Evolutionary conservation across 75 land plant genomes (phyloP), one percentile per base, ranked within the genome.

Genomic region (Chamaecyparis obtusa): DNA sequence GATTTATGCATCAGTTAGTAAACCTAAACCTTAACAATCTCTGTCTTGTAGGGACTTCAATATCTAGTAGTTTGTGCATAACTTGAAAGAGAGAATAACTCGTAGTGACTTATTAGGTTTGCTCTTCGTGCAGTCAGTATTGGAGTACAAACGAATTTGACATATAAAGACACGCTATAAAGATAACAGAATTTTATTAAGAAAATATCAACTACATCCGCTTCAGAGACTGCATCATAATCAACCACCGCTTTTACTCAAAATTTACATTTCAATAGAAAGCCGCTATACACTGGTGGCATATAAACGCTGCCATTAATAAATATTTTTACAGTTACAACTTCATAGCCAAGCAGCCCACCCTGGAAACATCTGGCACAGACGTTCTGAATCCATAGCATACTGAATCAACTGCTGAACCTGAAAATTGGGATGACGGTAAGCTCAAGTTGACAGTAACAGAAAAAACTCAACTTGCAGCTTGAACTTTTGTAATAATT

Each of bases 341-440:
- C 64, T 14, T 97, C 93, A 98, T 87, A 98, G 83, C 99, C 99
- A 98, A 87, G 99, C 95, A 54, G 92, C 99, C 99, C 99, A 98
- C 30, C 99, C 99, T 41, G 99, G 96, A 89, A 92, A 98, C 99
- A 98, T 92, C 10, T 93, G 96, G 72, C 93, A 92, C 64, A 98
- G 84, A 7, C 96, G 94, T 57, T 98, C 99, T 9, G 96, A 90
- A 90, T 98, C 99, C 51, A 92, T 92, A 19, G 99, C 96, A 91
- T 96, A 94, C 83, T 98, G 99, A 85, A 98, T 91, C 2, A 98
- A 90, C 88, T 98, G 99, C 87, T 96, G 99, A 43, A 98, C 99
- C 99, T 98, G 91, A 69, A 87, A 36, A 79, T 74, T 74, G 37
- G 3, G 57, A 33, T 33, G 67, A 74, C 43, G 24, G 24, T 83